A percentile compares a stretch with the other conserved stretches of the same genome.
Evolutionary conservation across 2,329 filamentous ascomycete species (phyloP).

Genomic region (Fusarium veterinarium): DNA sequence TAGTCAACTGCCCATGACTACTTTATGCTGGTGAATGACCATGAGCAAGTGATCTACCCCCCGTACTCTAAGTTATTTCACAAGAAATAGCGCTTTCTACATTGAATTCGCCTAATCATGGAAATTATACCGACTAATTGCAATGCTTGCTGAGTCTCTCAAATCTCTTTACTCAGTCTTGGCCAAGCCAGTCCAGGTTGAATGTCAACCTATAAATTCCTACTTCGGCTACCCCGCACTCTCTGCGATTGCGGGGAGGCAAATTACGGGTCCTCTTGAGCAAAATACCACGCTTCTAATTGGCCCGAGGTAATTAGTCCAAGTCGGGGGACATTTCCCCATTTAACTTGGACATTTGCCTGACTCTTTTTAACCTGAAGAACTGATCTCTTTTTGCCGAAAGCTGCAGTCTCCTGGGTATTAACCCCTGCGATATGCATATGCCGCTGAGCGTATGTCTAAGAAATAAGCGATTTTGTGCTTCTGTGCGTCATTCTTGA

Average conservation of each 20-base stretch:
- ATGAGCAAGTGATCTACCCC: rapidly evolving
- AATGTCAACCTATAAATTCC: neutral
- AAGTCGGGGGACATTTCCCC: slow-evolving; percentile 40
- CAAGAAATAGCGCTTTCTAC: too few species aligned
- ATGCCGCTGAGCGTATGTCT: neutral
- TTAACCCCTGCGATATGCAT: neutral
- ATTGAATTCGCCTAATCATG: too few species aligned
- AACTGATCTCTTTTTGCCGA: neutral
- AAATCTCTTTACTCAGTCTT: neutral
- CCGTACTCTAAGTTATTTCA: too few species aligned
- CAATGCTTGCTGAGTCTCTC: neutral
- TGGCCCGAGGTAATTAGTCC: slow-evolving; percentile 14
- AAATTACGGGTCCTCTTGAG: neutral
- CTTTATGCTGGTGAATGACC: neutral
- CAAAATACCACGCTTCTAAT: slow-evolving; percentile 1
- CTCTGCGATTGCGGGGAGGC: slow-evolving; percentile 20
- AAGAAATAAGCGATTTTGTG: neutral
- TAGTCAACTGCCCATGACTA: neutral
- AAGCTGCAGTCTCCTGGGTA: neutral
- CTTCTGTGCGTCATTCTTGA: neutral
- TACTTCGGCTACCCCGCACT: slow-evolving; percentile 23
- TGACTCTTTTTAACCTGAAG: slow-evolving; percentile 9
- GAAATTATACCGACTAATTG: too few species aligned
- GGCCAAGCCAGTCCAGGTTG: neutral
- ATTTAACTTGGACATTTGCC: slow-evolving; percentile 25